phyloP scores from a whole-genome alignment of 805 yeast genomes.

The Ogataea chonburiensis region DNA sequence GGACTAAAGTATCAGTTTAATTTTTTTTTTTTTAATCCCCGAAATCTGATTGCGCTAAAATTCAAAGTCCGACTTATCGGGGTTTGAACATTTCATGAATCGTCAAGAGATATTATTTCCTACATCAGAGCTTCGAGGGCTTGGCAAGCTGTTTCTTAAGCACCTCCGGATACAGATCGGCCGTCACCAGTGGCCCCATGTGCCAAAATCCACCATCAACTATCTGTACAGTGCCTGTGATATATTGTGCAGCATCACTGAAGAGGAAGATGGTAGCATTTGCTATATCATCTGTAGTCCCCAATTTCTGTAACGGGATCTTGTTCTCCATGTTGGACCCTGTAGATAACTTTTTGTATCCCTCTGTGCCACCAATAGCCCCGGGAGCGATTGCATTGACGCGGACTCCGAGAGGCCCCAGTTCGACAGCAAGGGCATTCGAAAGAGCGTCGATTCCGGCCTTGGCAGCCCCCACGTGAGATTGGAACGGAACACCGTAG shows the following conservation, averaged over 20 bases:
- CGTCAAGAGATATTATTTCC: background rate
- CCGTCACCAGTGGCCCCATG: slow-evolving; percentile 46
- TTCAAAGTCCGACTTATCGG: slow-evolving; percentile 1
- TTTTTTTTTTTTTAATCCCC: slow-evolving; percentile 1
- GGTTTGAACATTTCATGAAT: background rate
- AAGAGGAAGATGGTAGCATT: slow-evolving; percentile 81
- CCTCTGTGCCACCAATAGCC: slow-evolving; percentile 84
- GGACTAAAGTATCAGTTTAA: too few relatives aligned
- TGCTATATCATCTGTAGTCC: slow-evolving; percentile 77
- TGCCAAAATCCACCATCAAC: slow-evolving; percentile 96
- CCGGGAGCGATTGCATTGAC: slow-evolving; percentile 92
- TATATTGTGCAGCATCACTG: slow-evolving; percentile 75
- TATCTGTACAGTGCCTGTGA: slow-evolving; percentile 73
- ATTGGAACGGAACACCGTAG: slow-evolving; percentile 83
- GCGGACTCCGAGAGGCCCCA: slow-evolving; percentile 86
- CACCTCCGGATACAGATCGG: slow-evolving; percentile 42
- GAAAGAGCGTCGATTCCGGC: slow-evolving; percentile 92
- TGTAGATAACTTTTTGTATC: slow-evolving; percentile 61
- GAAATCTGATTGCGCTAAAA: background rate
- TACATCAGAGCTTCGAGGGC: slow-evolving; percentile 25
- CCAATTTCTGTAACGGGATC: slow-evolving; percentile 68
- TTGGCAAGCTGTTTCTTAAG: slow-evolving; percentile 32
- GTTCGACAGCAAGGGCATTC: slow-evolving; percentile 81
- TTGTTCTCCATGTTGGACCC: slow-evolving; percentile 40
- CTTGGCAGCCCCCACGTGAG: slow-evolving; percentile 92